Evolutionary conservation across 2,329 filamentous ascomycete genomes (phyloP).

Genomic region (Ophiostoma sp.): DNA sequence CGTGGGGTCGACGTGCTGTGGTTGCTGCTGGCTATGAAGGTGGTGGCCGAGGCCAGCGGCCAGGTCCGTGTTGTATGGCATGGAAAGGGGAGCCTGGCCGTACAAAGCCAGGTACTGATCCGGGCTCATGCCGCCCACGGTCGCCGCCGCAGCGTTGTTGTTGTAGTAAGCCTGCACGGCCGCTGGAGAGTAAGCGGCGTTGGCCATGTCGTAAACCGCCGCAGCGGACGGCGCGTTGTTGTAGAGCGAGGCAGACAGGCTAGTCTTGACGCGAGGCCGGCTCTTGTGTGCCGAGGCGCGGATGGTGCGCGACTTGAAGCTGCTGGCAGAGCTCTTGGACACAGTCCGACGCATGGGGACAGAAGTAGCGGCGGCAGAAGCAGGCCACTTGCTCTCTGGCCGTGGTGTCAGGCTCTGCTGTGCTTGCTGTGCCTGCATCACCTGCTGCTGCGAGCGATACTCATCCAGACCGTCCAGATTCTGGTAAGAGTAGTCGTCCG

Average conservation of each 20-base stretch:
- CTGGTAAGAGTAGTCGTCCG: slow-evolving; percentile 57
- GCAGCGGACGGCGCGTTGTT: neutral
- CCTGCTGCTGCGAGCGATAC: slow-evolving; percentile 39
- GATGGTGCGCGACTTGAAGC: slow-evolving; percentile 47
- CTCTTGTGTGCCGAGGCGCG: slow-evolving; percentile 47
- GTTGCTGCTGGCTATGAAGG: slow-evolving; percentile 3
- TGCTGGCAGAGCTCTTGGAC: slow-evolving; percentile 48
- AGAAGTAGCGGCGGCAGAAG: slow-evolving; percentile 38
- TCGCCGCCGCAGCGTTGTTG: slow-evolving; percentile 42
- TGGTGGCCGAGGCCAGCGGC: slow-evolving; percentile 23
- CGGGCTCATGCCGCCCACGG: slow-evolving; percentile 47
- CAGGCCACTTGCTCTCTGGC: slow-evolving; percentile 44
- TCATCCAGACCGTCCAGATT: slow-evolving; percentile 51
- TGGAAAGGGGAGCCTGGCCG: slow-evolving; percentile 44
- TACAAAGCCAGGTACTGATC: slow-evolving; percentile 55
- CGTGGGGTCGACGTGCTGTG: slow-evolving; percentile 54
- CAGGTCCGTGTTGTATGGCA: slow-evolving; percentile 47
- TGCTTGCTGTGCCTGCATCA: slow-evolving; percentile 8
- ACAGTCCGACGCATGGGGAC: slow-evolving; percentile 49
- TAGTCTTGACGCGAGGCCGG: slow-evolving; percentile 48
- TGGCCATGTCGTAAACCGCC: slow-evolving; percentile 36
- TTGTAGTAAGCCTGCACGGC: slow-evolving; percentile 37
- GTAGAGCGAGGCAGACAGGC: slow-evolving; percentile 51
- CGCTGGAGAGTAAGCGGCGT: slow-evolving; percentile 27
- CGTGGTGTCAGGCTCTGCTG: slow-evolving; percentile 10